phyloP scores from a whole-genome alignment of 176 grass and related monocot genomes.

The Areca catechu region DNA sequence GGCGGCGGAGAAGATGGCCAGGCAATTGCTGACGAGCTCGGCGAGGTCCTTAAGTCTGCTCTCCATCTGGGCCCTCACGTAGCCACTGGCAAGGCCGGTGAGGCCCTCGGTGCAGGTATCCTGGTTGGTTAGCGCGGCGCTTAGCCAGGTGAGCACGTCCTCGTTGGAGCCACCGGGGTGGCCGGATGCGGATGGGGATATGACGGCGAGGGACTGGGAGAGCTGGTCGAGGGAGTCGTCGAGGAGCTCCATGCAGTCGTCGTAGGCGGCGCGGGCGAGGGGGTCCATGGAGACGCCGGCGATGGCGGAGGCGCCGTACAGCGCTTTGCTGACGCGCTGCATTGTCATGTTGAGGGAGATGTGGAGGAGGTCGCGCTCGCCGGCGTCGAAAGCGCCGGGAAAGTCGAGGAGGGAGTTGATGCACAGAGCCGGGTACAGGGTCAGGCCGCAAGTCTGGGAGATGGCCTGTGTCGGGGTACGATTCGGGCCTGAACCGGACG shows the following conservation, averaged over 20 bases:
- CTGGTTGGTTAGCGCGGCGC: conserved; percentile 13
- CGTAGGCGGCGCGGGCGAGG: conserved; percentile 30
- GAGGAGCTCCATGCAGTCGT: conserved; percentile 65
- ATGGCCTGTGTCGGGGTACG: conserved; percentile 4
- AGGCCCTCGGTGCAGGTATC: conserved; percentile 14
- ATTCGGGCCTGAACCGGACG: background rate
- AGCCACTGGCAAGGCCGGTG: background rate
- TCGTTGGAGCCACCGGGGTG: background rate
- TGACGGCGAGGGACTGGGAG: conserved; percentile 16
- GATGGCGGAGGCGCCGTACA: conserved; percentile 19
- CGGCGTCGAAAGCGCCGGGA: conserved; percentile 4
- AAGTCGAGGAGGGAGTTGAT: conserved; percentile 9
- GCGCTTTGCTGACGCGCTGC: conserved; percentile 25
- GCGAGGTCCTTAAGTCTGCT: background rate
- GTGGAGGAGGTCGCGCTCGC: conserved; percentile 21
- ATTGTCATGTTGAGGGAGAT: conserved; percentile 43
- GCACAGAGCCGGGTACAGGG: conserved; percentile 12
- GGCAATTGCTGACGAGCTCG: conserved; percentile 12
- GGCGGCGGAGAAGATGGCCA: conserved; percentile 13
- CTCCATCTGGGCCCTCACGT: conserved; percentile 1
- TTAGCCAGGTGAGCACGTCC: conserved; percentile 20
- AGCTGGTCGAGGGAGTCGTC: conserved; percentile 33
- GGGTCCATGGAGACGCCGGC: conserved; percentile 1
- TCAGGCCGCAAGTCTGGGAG: conserved; percentile 1
- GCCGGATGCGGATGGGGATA: conserved; percentile 1